Evolutionary conservation across 140 eudicot species (phyloP).

Genomic region (Bidens hawaiensis): DNA sequence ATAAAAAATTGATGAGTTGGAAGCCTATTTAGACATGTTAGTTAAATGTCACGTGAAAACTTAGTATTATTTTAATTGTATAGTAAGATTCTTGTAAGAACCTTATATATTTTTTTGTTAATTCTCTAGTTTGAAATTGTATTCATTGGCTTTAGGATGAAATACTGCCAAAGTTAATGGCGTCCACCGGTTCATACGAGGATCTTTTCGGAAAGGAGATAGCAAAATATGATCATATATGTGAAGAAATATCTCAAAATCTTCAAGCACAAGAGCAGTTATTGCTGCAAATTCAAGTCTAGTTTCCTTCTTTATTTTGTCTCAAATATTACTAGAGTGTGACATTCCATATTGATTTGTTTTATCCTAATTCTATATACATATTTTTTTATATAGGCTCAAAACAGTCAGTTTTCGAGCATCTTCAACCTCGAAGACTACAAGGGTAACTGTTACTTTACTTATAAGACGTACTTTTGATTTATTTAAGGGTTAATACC

Average conservation of each 20-base stretch:
- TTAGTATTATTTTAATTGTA: no score
- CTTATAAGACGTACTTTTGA: no score
- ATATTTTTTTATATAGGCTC: neutral
- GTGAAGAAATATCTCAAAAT: constrained; percentile 76
- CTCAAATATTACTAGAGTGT: no score
- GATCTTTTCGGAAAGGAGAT: constrained; percentile 95
- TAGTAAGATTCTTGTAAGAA: no score
- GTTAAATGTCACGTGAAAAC: no score
- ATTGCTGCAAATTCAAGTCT: constrained; percentile 81
- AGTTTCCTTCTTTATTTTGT: no score
- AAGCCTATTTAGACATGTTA: no score
- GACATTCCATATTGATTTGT: no score
- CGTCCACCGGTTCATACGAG: constrained; percentile 90
- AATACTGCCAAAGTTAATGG: constrained; percentile 92
- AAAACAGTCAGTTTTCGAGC: neutral
- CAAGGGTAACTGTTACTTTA: neutral
- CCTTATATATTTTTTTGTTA: no score
- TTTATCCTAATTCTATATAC: neutral
- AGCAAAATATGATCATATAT: constrained; percentile 78
- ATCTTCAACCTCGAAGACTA: neutral
- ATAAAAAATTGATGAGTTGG: no score
- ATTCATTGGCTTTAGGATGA: constrained; percentile 58
- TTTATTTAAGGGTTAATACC: no score
- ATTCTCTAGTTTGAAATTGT: no score
- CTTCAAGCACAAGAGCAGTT: constrained; percentile 80